Conservation (phyloP, 306 rosid species). For the Ceratonia siliqua region DNA sequence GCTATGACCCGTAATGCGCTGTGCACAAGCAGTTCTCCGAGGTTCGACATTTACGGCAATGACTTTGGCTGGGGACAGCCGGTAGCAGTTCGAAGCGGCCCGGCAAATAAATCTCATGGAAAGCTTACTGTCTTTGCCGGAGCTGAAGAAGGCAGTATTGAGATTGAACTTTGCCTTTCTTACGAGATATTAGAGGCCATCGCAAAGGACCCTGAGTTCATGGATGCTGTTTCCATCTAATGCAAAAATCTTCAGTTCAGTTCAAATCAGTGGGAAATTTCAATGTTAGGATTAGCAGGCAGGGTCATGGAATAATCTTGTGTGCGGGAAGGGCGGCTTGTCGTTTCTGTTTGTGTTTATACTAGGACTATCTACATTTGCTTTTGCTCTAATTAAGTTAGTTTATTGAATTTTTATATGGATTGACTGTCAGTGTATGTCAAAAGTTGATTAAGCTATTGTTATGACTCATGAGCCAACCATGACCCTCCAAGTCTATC, state of each 20-base stretch:
- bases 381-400: too few relatives aligned
- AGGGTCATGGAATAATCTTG: too few relatives aligned
- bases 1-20: neutral
- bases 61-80: slow-evolving; percentile 42
- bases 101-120: slow-evolving; percentile 24
- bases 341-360: neutral
- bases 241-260: neutral
- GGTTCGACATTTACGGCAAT: slow-evolving; percentile 35
- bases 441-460: too few relatives aligned
- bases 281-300: neutral
- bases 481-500: too few relatives aligned
- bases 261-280: neutral
- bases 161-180: slow-evolving; percentile 22
- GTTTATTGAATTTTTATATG: too few relatives aligned
- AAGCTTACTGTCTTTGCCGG: slow-evolving; percentile 24
- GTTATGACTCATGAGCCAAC: too few relatives aligned
- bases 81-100: slow-evolving; percentile 29
- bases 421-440: too few relatives aligned
- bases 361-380: too few relatives aligned
- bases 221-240: neutral
- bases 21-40: slow-evolving; percentile 6
- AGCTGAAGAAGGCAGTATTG: slow-evolving; percentile 33
- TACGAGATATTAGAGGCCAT: slow-evolving; percentile 11
- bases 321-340: neutral
- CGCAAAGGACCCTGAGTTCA: slow-evolving; percentile 31